Evolutionary conservation across 2,329 filamentous ascomycete species (phyloP).

Genomic region (Macrophomina phaseolina): DNA sequence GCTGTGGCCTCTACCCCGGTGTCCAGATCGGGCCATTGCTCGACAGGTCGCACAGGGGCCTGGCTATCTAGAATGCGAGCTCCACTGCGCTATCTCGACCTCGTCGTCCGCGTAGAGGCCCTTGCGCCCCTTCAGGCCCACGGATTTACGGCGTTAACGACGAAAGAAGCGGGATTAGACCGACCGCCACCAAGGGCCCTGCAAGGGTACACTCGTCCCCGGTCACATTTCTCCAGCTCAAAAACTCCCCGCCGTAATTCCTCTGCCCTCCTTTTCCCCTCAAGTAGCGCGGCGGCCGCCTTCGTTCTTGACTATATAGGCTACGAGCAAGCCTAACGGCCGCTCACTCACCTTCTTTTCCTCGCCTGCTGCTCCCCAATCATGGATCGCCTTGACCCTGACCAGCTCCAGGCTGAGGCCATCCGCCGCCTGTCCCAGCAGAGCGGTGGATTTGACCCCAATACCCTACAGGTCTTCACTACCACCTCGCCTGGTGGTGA

Average conservation of each 20-base stretch:
- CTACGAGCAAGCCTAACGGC: constrained; percentile 4
- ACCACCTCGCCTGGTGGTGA: neutral
- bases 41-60: neutral
- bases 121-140: constrained; percentile 5
- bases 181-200: constrained; percentile 7
- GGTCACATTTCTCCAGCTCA: constrained; percentile 16
- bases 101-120: constrained; percentile 9
- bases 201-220: constrained; percentile 12
- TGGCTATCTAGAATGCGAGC: constrained; percentile 6
- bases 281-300: constrained; percentile 6
- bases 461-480: neutral
- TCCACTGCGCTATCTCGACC: constrained; percentile 12
- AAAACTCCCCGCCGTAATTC: constrained; percentile 11
- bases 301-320: neutral
- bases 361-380: neutral
- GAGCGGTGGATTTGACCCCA: constrained; percentile 3
- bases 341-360: neutral
- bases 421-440: constrained; percentile 17
- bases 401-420: constrained; percentile 21
- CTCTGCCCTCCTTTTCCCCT: constrained; percentile 2
- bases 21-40: neutral
- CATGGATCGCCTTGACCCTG: constrained; percentile 23
- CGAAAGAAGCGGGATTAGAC: neutral
- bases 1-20: neutral
- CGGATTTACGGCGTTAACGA: constrained; percentile 21